Base-by-base conservation (phyloP, 192 early-diverging fungal genomes). In the Coemansia sp. region DNA sequence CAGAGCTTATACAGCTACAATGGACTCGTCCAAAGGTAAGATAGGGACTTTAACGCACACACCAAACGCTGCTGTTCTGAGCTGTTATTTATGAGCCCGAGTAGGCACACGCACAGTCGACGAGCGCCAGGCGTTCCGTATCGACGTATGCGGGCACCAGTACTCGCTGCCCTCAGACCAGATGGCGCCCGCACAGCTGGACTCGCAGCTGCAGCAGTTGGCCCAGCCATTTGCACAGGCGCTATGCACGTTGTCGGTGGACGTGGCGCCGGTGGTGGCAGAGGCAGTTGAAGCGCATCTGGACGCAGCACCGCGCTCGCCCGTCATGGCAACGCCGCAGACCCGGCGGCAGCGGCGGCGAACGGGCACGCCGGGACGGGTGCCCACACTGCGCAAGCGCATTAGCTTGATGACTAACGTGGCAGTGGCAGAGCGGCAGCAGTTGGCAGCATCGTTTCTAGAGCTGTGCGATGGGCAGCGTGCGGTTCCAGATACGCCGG, bases 61-160 rank as follows among this genome's bases (percentile, higher is more conserved):
- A 7, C 10, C 33, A 35, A 35, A 10, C 33, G 33, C 33, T 31
- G 30, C 6, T 35, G 6, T 35, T 35, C 33, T 35, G 33, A 35
- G 33, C 10, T 15, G 6, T 19, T 18, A 19, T 43, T 18, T 19
- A 7, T 43, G 41, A 5, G 23, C 23, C 23, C 33, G 33, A 35
- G 57, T 59, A 59, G 57, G 20, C 2, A 20, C 4, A 16, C 49
- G 41, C 2, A 46, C 35, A 5, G 23, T 40, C 28, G 36, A 51
- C 23, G 71, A 74, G 48, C 55, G 51, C 11, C 59, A 44, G 6
- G 71, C 71, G 7, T 74, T 74, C 53, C 71, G 71, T 42, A 61
- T 74, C 60, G 71, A 74, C 53, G 71, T 74, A 18, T 68, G 71
- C 49, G 65, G 64, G 6, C 57, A 68, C 28, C 71, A 74, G 53